Evolutionary conservation across 768 basidiomycete genomes (phyloP), one percentile per base, ranked within the genome.

Genomic region (Lactarius quietus): DNA sequence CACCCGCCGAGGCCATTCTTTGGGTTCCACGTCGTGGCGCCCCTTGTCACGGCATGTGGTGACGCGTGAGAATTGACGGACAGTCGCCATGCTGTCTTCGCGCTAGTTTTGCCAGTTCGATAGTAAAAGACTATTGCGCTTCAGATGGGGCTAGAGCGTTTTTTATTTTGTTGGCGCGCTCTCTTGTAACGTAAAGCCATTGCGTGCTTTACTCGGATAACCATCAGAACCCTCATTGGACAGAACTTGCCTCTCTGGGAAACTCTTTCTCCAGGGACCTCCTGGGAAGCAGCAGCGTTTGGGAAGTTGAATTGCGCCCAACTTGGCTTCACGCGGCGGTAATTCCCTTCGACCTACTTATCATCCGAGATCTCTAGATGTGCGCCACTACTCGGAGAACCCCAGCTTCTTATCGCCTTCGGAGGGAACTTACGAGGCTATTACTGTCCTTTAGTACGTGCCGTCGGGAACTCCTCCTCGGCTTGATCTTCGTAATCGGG

Each of bases 211-310:
- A 28, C 39, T 63, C 52, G 66, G 56, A 68, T 53, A 62, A 61
- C 67, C 63, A 69, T 69, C 69, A 69, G 69, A 69, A 69, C 61
- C 51, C 67, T 26, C 58, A 43, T 60, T 33, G 55, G 54, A 56
- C 62, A 59, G 65, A 67, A 61, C 57, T 39, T 36, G 33, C 67
- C 59, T 35, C 56, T 61, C 57, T 62, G 59, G 65, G 65, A 33
- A n/a, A 43, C 57, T 33, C 48, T 28, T 59, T 67, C 58, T 55
- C 68, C 43, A 57, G 58, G 26, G 51, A 60, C 53, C 5, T 43
- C 59, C 64, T 68, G 55, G 60, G 67, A 66, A 60, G 60, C 56
- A 64, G 48, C 43, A 43, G 41, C 33, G 52, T 17, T 57, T 57
- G 61, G n/a, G 61, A 36, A 61, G 58, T 29, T 52, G 41, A 43